Evolutionary conservation across 352 stramenopile species (phyloP), one percentile per base, ranked within the genome.

Genomic region (Pythium aphanidermatum): DNA sequence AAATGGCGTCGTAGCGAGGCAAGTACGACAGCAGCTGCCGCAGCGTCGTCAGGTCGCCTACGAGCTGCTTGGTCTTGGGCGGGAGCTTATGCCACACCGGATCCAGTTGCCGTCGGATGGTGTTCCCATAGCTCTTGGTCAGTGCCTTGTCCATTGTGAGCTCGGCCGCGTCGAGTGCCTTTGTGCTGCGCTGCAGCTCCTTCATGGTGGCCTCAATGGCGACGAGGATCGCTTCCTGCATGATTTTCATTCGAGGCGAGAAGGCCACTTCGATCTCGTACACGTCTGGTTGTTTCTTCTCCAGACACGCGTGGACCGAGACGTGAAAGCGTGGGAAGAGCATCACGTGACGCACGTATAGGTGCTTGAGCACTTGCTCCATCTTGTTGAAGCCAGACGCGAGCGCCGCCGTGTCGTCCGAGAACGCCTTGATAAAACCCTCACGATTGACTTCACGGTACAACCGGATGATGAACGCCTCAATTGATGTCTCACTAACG

Each of bases 371-470:
- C 28, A 97, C 78, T 45, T 97, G 92, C 58, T 98, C 94, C 45
- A 98, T 74, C 27, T 93, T 92, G 56, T 92, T 94, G 65, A 98
- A 99, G 2, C 94, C 95, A 0, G 67, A 65, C 0, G 93, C 63
- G n/a, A 99, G 70, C 9, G 70, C 51, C 26, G 93, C 78, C 29
- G 95, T 80, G 43, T 97, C 76, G 62, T 98, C 94, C 6, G 85
- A 95, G 65, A 99, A 98, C 3, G 82, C 96, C 69, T 98, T 98
- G 59, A 99, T 82, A 55, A 98, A 98, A 20, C 95, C 96, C 12
- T 75, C 62, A 14, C 68, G 69, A 63, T 95, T 96, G 17, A 65
- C 60, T 51, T 93, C 78, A 28, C 87, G 82, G 66, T 96, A 98
- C 25, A 99, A 78, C 16, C 95, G 69, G 20, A 99, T 60, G 56